These are phyloP conservation scores for Alternaria burnsii DNA, from an alignment of 2,329 filamentous ascomycete species.

Conservation along the genomic window DNA sequence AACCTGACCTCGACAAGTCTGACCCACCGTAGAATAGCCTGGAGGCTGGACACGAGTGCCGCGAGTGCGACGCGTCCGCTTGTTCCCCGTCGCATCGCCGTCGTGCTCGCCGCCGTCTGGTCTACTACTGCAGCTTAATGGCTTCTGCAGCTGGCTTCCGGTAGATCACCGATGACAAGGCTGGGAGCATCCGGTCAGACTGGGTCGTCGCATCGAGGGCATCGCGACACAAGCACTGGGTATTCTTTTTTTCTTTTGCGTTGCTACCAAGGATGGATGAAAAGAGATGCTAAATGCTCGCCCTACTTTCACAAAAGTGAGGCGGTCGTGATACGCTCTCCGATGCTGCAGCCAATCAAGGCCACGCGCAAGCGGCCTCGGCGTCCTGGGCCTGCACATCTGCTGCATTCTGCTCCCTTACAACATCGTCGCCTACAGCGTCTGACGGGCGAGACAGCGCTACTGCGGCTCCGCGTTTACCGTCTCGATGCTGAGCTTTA, in stretches of 20 bases:
- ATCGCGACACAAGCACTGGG: constrained; percentile 9
- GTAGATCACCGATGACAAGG: background rate
- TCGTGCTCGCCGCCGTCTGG: background rate
- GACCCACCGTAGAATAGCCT: background rate
- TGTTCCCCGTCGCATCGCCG: background rate
- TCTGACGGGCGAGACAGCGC: constrained; percentile 35
- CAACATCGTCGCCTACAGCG: constrained; percentile 24
- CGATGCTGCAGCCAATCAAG: constrained; percentile 37
- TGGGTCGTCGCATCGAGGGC: constrained; percentile 20
- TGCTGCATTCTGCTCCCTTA: constrained; percentile 27
- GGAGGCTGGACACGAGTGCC: background rate
- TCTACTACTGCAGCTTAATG: background rate
- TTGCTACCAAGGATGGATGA: constrained; percentile 6
- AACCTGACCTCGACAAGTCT: background rate
- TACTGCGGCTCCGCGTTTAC: constrained; percentile 31
- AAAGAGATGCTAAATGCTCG: constrained; percentile 30
- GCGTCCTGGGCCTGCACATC: constrained; percentile 27
- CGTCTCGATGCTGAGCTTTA: constrained; percentile 17
- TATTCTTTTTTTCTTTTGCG: constrained; percentile 7
- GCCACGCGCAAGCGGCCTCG: constrained; percentile 24
- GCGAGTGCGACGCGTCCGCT: constrained; percentile 4
- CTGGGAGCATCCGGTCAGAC: constrained; percentile 7
- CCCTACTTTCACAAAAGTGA: constrained; percentile 45
- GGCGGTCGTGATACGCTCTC: constrained; percentile 37
- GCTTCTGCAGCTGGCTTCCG: background rate